Percentiles rank a stretch among this genome's conserved stretches.
Conservation (phyloP, 352 stramenopile species). For the Ochromonadaceae sp. region DNA sequence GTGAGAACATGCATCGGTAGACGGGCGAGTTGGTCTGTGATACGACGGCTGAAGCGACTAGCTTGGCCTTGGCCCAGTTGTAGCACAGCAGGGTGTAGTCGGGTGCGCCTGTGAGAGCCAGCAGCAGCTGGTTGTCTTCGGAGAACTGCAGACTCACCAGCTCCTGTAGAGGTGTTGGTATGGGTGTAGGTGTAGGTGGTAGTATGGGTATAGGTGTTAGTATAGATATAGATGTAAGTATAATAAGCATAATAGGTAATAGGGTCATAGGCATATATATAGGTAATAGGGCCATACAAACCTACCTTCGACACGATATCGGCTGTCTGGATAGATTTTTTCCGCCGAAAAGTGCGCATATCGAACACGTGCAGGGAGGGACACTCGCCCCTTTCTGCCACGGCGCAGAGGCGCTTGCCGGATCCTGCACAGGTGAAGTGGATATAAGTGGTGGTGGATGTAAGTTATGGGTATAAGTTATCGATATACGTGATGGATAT, state of each 20-base stretch:
- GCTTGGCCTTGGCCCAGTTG: conserved; percentile 77
- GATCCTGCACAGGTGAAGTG: too few relatives aligned
- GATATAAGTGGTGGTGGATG: too few relatives aligned
- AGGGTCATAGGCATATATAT: background rate
- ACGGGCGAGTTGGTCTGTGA: conserved; percentile 24
- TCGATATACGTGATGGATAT: too few relatives aligned
- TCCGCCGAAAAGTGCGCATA: conserved; percentile 65
- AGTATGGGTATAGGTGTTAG: too few relatives aligned
- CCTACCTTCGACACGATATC: conserved; percentile 34
- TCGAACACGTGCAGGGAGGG: conserved; percentile 62
- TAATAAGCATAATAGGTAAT: background rate
- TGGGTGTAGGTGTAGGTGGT: too few relatives aligned
- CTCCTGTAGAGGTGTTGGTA: conserved; percentile 33
- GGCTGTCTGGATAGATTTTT: conserved; percentile 56
- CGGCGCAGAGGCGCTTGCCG: conserved; percentile 27
- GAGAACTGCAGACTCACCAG: conserved; percentile 69
- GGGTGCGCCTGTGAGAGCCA: conserved; percentile 57
- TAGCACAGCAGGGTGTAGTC: conserved; percentile 71
- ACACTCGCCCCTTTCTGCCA: conserved; percentile 36
- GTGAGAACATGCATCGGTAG: conserved; percentile 61
- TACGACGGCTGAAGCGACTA: conserved; percentile 29
- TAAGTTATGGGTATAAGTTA: too few relatives aligned
- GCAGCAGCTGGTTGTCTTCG: conserved; percentile 64
- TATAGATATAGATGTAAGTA: too few relatives aligned
- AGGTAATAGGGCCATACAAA: conserved; percentile 19